Evolutionary conservation across 257 asterid genomes (phyloP).

Genomic region (Anisodus tanguticus): DNA sequence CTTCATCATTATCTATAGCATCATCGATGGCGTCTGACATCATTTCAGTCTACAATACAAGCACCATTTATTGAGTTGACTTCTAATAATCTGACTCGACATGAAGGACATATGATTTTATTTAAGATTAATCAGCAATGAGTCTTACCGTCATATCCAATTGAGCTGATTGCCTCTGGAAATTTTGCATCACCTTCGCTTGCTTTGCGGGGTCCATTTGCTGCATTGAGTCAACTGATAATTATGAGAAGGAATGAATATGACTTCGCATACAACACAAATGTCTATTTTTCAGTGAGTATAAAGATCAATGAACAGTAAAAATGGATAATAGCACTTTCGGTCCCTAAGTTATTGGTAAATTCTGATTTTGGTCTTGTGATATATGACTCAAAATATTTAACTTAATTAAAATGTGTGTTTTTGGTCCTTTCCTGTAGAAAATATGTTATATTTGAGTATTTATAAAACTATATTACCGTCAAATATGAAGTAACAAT

Average conservation of each 20-base stretch:
- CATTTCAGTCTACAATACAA: constrained; percentile 78
- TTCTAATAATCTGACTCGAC: background rate
- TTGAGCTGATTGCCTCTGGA: constrained; percentile 92
- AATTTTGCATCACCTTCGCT: constrained; percentile 77
- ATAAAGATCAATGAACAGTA: too few species aligned
- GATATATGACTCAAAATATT: too few species aligned
- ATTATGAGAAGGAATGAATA: background rate
- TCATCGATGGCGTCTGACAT: constrained; percentile 90
- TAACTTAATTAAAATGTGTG: too few species aligned
- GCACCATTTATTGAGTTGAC: background rate
- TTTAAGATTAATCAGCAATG: background rate
- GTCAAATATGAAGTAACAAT: too few species aligned
- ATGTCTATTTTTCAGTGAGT: background rate
- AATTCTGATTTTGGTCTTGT: too few species aligned
- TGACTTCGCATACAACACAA: background rate
- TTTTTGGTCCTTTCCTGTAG: too few species aligned
- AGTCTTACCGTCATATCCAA: constrained; percentile 85
- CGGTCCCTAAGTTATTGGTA: too few species aligned
- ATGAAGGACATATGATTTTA: background rate
- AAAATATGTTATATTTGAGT: too few species aligned
- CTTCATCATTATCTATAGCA: constrained; percentile 82
- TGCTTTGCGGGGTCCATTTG: constrained; percentile 96
- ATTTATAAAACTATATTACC: too few species aligned
- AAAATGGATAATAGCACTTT: too few species aligned
- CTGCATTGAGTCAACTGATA: constrained; percentile 46